A percentile compares a stretch with the other conserved stretches of the same genome.
Evolutionary conservation across 2,329 filamentous ascomycete species (phyloP).

Genomic region (Xylaria multiplex): DNA sequence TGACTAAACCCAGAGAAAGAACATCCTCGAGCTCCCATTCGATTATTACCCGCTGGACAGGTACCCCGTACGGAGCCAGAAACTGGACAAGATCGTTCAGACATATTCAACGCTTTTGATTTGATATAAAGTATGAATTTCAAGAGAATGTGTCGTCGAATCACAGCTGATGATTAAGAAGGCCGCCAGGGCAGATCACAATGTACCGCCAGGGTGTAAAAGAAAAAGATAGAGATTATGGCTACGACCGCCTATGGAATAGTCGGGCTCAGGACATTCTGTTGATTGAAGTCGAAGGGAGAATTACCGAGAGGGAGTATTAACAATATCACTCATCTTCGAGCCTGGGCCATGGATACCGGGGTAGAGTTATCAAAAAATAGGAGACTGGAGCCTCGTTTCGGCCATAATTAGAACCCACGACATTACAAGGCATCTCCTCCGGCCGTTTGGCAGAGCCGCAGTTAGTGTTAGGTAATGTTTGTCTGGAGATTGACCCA

Average conservation of each 20-base stretch:
- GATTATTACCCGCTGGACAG: slow-evolving; percentile 42
- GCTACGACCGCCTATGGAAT: background rate
- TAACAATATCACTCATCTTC: slow-evolving; percentile 3
- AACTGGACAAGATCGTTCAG: slow-evolving; percentile 24
- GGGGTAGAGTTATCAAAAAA: slow-evolving; percentile 4
- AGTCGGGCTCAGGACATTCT: background rate
- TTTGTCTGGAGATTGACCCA: slow-evolving; percentile 13
- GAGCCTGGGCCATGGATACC: background rate
- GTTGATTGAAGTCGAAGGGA: background rate
- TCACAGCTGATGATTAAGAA: background rate
- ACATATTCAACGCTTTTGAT: slow-evolving; percentile 4
- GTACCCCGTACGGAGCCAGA: slow-evolving; percentile 13
- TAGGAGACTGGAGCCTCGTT: slow-evolving; percentile 13
- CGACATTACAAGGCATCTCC: slow-evolving; percentile 8
- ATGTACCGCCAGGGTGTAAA: slow-evolving; percentile 14
- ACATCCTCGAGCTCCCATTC: slow-evolving; percentile 50
- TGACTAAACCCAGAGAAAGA: slow-evolving; percentile 51
- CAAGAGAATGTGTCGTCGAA: background rate
- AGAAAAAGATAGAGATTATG: slow-evolving; percentile 12
- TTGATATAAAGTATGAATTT: background rate
- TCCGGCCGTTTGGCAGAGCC: background rate
- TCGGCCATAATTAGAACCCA: slow-evolving; percentile 18
- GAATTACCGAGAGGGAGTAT: background rate
- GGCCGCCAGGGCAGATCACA: slow-evolving; percentile 24
- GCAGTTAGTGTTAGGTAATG: slow-evolving; percentile 4